These are phyloP conservation scores for Taxillus chinensis DNA, from an alignment of 164 flowering plant genomes.

Conservation along the genomic window DNA sequence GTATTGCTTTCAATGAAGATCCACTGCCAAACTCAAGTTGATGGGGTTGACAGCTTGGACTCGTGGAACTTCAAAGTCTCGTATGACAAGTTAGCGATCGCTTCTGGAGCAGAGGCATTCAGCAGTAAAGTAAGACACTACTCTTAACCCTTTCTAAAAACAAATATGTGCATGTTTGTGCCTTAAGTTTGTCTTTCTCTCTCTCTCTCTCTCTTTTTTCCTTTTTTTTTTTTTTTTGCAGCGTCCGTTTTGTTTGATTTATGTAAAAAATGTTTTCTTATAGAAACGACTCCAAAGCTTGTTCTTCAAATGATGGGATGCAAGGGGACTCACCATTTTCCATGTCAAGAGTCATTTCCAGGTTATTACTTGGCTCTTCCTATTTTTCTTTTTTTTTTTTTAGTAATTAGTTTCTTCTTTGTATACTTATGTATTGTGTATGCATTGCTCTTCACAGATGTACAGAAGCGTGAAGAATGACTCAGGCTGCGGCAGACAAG, in stretches of 20 bases:
- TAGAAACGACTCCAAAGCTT: constrained; percentile 44
- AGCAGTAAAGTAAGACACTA: constrained; percentile 31
- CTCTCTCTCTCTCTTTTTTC: too few relatives aligned
- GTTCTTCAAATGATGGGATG: constrained; percentile 47
- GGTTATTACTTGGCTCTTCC: constrained; percentile 10
- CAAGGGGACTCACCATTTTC: constrained; percentile 38
- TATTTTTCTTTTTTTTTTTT: background rate
- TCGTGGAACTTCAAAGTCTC: constrained; percentile 75
- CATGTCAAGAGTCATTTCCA: constrained; percentile 52
- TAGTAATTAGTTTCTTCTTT: too few relatives aligned
- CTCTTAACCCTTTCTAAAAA: background rate
- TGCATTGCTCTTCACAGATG: background rate
- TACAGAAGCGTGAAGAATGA: background rate
- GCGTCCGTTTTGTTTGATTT: background rate
- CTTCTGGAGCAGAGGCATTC: constrained; percentile 78
- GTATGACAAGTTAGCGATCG: constrained; percentile 86
- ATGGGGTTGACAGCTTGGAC: constrained; percentile 30
- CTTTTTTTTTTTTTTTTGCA: too few relatives aligned
- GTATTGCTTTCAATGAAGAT: constrained; percentile 35
- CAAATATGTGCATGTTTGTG: too few relatives aligned
- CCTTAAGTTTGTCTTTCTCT: background rate
- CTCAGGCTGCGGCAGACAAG: background rate
- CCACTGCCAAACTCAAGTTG: constrained; percentile 65
- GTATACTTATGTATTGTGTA: too few relatives aligned
- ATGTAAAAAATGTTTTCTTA: background rate